These are phyloP conservation scores for Lipomyces sp. DNA, from an alignment of 805 yeast species.

Conservation along the genomic window DNA sequence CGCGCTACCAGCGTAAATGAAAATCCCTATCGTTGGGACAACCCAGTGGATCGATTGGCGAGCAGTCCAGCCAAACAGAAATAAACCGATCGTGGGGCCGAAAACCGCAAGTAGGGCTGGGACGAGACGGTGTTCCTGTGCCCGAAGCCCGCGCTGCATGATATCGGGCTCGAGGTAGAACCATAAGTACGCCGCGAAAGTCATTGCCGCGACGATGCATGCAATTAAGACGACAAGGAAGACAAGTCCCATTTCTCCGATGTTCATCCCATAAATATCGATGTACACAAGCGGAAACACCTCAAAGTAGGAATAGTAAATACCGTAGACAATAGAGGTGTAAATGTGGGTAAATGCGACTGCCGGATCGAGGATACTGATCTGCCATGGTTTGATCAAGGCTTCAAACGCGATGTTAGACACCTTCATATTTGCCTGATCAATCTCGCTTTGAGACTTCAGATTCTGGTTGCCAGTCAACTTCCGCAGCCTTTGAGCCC, in stretches of 20 bases:
- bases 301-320: conserved; percentile 62
- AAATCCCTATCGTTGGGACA: conserved; percentile 53
- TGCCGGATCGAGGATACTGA: conserved; percentile 59
- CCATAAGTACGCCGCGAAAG: conserved; percentile 17
- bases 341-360: conserved; percentile 58
- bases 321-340: conserved; percentile 58
- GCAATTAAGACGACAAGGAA: conserved; percentile 57
- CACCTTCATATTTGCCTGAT: background rate
- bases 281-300: conserved; percentile 62
- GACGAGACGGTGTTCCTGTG: conserved; percentile 58
- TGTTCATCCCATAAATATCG: conserved; percentile 53
- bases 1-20: conserved; percentile 44
- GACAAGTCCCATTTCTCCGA: conserved; percentile 55
- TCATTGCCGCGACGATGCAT: conserved; percentile 48
- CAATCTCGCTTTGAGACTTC: conserved; percentile 45
- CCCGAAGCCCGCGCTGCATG: conserved; percentile 41
- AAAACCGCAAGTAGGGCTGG: conserved; percentile 44
- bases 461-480: conserved; percentile 55
- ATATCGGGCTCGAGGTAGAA: conserved; percentile 45
- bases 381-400: conserved; percentile 49
- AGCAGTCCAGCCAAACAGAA: conserved; percentile 59
- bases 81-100: conserved; percentile 54
- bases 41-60: conserved; percentile 54
- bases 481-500: conserved; percentile 55
- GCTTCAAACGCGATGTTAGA: conserved; percentile 36